Base-by-base conservation (phyloP, 2,329 filamentous ascomycete species). In the Lecanicillium sp. region DNA sequence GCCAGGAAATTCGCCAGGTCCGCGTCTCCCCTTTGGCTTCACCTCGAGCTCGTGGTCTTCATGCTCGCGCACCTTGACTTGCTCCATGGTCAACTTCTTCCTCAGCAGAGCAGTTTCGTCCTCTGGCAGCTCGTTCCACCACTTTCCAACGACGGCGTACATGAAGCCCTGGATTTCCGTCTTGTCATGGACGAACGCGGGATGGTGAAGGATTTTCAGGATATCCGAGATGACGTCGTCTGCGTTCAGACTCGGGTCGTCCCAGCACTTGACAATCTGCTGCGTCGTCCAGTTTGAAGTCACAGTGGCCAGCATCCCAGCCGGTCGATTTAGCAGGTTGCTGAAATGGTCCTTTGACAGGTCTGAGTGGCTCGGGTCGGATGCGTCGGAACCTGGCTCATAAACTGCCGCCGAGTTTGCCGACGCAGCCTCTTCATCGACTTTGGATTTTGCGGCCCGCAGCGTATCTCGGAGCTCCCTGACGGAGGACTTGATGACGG, bases 401-500 rank as follows among this genome's bases (percentile, higher is more conserved):
- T 83, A 19, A 74, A 50, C 76, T 76, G 40, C 80, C 63, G 48
- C 68, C 54, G 51, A 79, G 62, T 49, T 77, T 56, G 33, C 77
- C 72, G 5, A 82, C 76, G 53, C 53, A 8, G 53, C 53, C 15
- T 56, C 53, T 10, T 52, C 50, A 12, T 56, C 53, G 3, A 56
- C 53, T 0, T 49, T 45, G 2, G 53, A 49, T 33, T 56, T 56
- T 2, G 53, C 53, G 1, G 53, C 53, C 19, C 45, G 92, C 20
- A 96, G 69, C 17, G 79, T 77, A 50, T 87, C 79, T 10, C 86
- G 87, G 4, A 88, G 82, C 32, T 84, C 77, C 39, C 81, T 82
- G 58, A 96, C 94, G 53, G 96, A 80, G 2, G 89, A 89, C 42
- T 87, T 78, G 43, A 96, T 74, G 62, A 90, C 94, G 0, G 90